Conservation (phyloP, 331 rosid genomes). For the Acacia concinna region DNA sequence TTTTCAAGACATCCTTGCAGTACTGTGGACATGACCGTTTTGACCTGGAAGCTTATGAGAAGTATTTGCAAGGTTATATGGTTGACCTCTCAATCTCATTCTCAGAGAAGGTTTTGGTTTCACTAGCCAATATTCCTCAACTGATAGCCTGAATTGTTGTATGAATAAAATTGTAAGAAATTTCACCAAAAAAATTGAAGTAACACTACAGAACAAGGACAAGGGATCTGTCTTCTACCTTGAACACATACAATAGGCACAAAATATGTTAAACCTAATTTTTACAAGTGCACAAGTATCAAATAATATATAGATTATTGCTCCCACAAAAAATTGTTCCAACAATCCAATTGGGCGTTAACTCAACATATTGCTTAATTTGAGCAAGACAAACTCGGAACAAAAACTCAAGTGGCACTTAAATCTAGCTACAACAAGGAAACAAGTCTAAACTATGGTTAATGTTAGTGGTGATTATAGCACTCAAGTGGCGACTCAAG, state of each 20-base stretch:
- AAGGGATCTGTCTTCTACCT: background rate
- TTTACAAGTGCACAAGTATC: background rate
- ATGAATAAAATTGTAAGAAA: background rate
- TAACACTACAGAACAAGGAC: background rate
- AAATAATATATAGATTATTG: background rate
- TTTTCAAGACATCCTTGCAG: too few relatives aligned
- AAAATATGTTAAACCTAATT: background rate
- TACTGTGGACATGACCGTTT: slow-evolving; percentile 97
- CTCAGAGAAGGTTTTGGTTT: slow-evolving; percentile 55
- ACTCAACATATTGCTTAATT: background rate
- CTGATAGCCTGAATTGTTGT: slow-evolving; percentile 32
- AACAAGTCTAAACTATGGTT: background rate
- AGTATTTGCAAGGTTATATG: slow-evolving; percentile 77
- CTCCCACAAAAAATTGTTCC: background rate
- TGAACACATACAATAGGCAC: background rate
- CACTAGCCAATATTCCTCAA: slow-evolving; percentile 61
- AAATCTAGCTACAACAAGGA: background rate
- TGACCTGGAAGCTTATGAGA: slow-evolving; percentile 78
- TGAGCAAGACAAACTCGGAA: background rate
- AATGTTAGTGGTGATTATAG: background rate
- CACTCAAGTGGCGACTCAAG: background rate
- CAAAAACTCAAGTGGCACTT: background rate
- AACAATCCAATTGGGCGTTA: background rate
- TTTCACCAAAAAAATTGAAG: background rate
- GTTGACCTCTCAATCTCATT: slow-evolving; percentile 74